Evolutionary conservation across 371 early-diverging fungal species (phyloP).

Genomic region (Dentiscutata heterogama): DNA sequence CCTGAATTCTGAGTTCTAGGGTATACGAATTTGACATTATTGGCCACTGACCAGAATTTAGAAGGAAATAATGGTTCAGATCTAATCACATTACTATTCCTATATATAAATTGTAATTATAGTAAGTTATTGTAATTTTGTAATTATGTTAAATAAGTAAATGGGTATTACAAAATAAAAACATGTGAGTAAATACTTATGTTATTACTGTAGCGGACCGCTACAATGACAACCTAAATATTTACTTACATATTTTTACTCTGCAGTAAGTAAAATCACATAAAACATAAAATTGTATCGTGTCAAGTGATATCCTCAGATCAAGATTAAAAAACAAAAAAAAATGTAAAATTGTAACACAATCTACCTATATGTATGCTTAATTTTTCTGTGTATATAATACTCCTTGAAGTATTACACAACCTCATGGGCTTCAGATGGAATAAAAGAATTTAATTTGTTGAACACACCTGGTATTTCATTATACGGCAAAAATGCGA

Average conservation of each 20-base stretch:
- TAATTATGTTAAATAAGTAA: too few species aligned
- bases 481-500: neutral
- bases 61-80: conserved; percentile 8
- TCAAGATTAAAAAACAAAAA: too few species aligned
- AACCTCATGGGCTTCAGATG: neutral
- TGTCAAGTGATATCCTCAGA: too few species aligned
- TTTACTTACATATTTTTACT: too few species aligned
- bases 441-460: neutral
- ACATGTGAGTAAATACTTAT: too few species aligned
- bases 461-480: conserved; percentile 4
- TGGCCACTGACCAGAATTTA: neutral
- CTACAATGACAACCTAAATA: too few species aligned
- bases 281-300: too few species aligned
- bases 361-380: neutral
- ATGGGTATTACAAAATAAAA: too few species aligned
- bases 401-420: neutral
- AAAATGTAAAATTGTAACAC: neutral
- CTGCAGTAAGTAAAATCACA: too few species aligned
- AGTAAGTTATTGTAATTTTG: too few species aligned
- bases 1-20: conserved; percentile 11
- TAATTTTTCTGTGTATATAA: neutral
- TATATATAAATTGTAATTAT: neutral
- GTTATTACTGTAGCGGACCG: too few species aligned
- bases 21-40: neutral
- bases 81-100: conserved; percentile 21